Evolutionary conservation across 495 filamentous ascomycete species (phyloP), one percentile per base, ranked within the genome.

Genomic region (Lasiosphaeria miniovina): DNA sequence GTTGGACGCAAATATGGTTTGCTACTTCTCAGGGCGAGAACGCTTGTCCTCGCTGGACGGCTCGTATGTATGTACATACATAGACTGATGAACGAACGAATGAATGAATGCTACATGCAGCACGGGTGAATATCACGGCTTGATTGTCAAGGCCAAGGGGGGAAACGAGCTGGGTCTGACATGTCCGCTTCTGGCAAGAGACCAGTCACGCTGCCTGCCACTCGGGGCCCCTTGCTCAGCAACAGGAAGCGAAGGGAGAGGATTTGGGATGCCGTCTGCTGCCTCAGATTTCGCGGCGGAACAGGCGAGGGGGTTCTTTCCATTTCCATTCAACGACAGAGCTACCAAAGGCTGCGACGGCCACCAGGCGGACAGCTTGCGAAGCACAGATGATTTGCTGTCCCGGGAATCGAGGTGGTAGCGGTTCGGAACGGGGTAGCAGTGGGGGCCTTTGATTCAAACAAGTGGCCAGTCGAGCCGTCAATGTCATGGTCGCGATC

Each of bases 391-490:
- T 36, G 54, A 40, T 49, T 31, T 52, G 36, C 40, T 58, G 58
- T 66, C 46, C 61, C 63, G 50, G 66, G 63, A 68, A 66, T 54
- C 62, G 52, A 62, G 49, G 61, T 62, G 56, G 61, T 52, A 65
- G 58, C 56, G 55, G 54, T 36, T 53, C 55, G 54, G 55, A 60
- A 55, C 33, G 58, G 61, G 58, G 63, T 63, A 49, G 57, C 63
- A 59, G 51, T 49, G 36, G 43, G 43, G 43, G 43, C 43, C 12
- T n/a, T 46, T 8, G 36, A 38, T 33, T 31, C 36, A 50, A 24
- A 17, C 43, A 15, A 12, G 17, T 32, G 56, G 24, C 24, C 24
- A 24, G 24, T 24, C 24, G 2, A 24, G 24, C 24, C 24, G 24
- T 24, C 24, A 24, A 24, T 24, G 24, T 24, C 24, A 24, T 24